Conservation (phyloP, 495 filamentous ascomycete species). For the Amniculicola lignicola region DNA sequence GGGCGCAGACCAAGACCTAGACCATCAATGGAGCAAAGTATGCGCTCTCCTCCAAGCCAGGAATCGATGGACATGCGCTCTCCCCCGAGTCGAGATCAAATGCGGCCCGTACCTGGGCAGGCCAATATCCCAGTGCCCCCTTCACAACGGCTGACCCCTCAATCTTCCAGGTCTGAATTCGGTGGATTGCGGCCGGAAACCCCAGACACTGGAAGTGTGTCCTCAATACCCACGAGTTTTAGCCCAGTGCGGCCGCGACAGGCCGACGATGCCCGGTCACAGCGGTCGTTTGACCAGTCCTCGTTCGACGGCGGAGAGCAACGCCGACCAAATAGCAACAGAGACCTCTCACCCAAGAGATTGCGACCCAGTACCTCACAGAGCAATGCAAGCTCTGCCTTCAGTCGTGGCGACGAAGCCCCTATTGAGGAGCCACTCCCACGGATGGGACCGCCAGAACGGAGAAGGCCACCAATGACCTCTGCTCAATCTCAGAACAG, state of each 20-base stretch:
- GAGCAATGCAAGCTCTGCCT: constrained; percentile 31
- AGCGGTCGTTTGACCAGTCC: constrained; percentile 20
- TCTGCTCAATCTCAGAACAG: constrained; percentile 23
- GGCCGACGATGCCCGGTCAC: constrained; percentile 27
- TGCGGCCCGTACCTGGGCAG: constrained; percentile 20
- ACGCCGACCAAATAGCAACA: constrained; percentile 16
- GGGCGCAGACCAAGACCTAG: constrained; percentile 21
- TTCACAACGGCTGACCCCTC: constrained; percentile 30
- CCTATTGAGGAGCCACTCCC: constrained; percentile 12
- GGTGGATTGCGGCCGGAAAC: constrained; percentile 20
- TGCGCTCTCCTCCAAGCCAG: constrained; percentile 33
- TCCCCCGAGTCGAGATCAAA: constrained; percentile 30
- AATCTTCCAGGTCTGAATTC: constrained; percentile 37
- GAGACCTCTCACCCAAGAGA: constrained; percentile 27
- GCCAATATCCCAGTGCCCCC: constrained; percentile 1
- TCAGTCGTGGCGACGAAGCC: constrained; percentile 26
- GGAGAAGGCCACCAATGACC: constrained; percentile 34
- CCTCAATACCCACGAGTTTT: constrained; percentile 21
- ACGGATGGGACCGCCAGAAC: constrained; percentile 24
- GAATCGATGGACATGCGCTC: constrained; percentile 29
- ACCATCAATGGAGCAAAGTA: constrained; percentile 32
- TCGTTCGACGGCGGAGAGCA: constrained; percentile 19
- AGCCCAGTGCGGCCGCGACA: constrained; percentile 23
- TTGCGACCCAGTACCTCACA: constrained; percentile 26
- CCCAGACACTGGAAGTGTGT: constrained; percentile 27